These are phyloP conservation scores for Phialemonium atrogriseum DNA, from an alignment of 2,329 filamentous ascomycete genomes.

Conservation along the genomic window DNA sequence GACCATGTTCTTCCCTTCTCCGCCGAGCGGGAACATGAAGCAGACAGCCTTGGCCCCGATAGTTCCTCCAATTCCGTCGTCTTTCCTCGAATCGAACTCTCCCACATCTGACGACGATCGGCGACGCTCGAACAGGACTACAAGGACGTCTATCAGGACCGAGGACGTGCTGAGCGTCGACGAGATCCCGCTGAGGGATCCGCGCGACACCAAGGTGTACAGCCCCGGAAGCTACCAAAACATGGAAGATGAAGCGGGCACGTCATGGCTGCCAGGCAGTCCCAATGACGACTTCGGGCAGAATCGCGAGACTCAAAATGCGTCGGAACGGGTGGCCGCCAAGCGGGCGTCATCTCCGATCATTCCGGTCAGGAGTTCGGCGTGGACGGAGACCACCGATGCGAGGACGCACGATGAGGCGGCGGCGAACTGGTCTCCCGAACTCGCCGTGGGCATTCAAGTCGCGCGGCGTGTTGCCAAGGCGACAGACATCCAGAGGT, in stretches of 20 bases:
- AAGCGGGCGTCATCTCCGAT: conserved; percentile 43
- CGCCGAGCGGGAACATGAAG: conserved; percentile 18
- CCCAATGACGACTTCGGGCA: conserved; percentile 9
- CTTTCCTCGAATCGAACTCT: conserved; percentile 17
- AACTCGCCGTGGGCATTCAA: conserved; percentile 34
- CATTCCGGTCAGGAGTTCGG: conserved; percentile 31
- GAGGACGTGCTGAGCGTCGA: conserved; percentile 31
- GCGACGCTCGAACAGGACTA: conserved; percentile 25
- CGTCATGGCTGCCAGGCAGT: conserved; percentile 30
- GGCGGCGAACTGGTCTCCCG: conserved; percentile 40
- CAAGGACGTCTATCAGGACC: conserved; percentile 27
- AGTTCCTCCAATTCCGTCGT: conserved; percentile 28
- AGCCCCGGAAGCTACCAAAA: conserved; percentile 22
- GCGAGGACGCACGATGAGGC: conserved; percentile 28
- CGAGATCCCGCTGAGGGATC: conserved; percentile 15
- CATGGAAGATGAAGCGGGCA: conserved; percentile 24
- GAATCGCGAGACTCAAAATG: conserved; percentile 5
- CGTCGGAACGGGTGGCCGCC: conserved; percentile 14
- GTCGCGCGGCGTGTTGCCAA: conserved; percentile 31
- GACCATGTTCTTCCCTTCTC: conserved; percentile 36
- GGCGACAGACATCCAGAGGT: conserved; percentile 28
- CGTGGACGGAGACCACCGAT: conserved; percentile 25
- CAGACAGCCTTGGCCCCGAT: conserved; percentile 36
- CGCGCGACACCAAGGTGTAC: conserved; percentile 8
- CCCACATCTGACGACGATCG: conserved; percentile 15